A percentile compares a stretch with the other conserved stretches of the same genome.
These are phyloP conservation scores for Paxillus ammoniavirescens DNA, from an alignment of 768 basidiomycete genomes.

Conservation along the genomic window DNA sequence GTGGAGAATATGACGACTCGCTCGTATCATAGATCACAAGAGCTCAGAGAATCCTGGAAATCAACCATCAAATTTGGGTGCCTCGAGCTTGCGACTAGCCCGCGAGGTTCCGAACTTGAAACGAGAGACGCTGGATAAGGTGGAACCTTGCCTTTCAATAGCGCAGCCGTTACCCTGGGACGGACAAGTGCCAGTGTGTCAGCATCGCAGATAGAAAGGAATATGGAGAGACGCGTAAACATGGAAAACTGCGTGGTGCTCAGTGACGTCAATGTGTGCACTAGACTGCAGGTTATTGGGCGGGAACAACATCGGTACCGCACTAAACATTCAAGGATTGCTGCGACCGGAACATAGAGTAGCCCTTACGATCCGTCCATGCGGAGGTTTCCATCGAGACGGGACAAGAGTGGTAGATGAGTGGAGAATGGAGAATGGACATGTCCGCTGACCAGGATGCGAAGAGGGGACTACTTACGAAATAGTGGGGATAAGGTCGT, in stretches of 20 bases:
- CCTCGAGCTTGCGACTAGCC: neutral
- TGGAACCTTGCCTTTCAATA: too few species aligned
- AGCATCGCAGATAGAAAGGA: neutral
- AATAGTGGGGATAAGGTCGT: neutral
- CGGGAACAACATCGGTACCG: neutral
- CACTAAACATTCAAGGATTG: neutral
- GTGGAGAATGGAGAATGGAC: neutral
- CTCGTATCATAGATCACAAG: neutral
- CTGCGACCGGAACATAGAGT: neutral
- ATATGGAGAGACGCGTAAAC: neutral
- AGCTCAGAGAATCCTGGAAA: neutral
- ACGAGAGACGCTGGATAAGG: neutral
- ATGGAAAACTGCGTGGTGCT: neutral
- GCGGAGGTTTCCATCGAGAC: neutral
- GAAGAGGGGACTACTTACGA: neutral
- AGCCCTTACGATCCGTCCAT: neutral
- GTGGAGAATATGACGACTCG: neutral
- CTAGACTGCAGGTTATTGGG: neutral
- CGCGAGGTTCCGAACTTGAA: neutral
- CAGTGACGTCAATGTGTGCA: neutral
- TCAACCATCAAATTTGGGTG: neutral
- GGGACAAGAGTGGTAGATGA: neutral
- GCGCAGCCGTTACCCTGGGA: too few species aligned
- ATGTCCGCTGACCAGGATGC: neutral
- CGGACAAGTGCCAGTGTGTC: too few species aligned